Percentiles rank a stretch among this genome's conserved stretches.
Evolutionary conservation across 2,329 filamentous ascomycete genomes (phyloP).

Genomic region (Paecilomyces formosus): DNA sequence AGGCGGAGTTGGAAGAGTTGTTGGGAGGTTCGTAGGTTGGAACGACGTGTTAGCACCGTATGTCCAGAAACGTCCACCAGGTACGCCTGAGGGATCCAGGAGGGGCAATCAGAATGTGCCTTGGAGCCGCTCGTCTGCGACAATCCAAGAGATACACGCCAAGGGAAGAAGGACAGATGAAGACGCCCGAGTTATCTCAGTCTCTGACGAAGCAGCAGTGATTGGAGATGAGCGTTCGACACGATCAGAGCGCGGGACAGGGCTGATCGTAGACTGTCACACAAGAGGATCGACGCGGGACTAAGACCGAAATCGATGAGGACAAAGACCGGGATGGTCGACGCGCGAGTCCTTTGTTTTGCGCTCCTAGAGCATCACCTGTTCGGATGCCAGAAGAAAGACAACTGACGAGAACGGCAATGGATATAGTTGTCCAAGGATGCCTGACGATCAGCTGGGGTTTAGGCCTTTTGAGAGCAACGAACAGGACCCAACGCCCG

Average conservation of each 20-base stretch:
- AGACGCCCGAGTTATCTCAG: neutral
- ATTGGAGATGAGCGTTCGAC: neutral
- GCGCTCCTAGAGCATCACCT: neutral
- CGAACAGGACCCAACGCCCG: neutral
- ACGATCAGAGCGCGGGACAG: neutral
- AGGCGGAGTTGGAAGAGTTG: slow-evolving; percentile 33
- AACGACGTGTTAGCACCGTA: slow-evolving; percentile 24
- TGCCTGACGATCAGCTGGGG: neutral
- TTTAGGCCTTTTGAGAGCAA: neutral
- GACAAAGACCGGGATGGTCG: neutral
- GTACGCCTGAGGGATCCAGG: slow-evolving; percentile 42
- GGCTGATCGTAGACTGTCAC: neutral
- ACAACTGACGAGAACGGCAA: neutral
- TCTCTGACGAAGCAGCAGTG: neutral
- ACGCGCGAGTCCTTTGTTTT: neutral
- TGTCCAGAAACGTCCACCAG: slow-evolving; percentile 44
- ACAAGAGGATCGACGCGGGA: neutral
- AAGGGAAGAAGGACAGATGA: neutral
- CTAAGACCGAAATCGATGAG: neutral
- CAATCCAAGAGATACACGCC: slow-evolving; percentile 1
- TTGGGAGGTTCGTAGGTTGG: slow-evolving; percentile 26
- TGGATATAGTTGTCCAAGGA: neutral
- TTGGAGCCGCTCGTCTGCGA: slow-evolving; percentile 1
- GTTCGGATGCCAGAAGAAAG: neutral
- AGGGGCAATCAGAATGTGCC: slow-evolving; percentile 29